Evolutionary conservation across 176 grass and related monocot species (phyloP).

Genomic region (Chloris gayana): DNA sequence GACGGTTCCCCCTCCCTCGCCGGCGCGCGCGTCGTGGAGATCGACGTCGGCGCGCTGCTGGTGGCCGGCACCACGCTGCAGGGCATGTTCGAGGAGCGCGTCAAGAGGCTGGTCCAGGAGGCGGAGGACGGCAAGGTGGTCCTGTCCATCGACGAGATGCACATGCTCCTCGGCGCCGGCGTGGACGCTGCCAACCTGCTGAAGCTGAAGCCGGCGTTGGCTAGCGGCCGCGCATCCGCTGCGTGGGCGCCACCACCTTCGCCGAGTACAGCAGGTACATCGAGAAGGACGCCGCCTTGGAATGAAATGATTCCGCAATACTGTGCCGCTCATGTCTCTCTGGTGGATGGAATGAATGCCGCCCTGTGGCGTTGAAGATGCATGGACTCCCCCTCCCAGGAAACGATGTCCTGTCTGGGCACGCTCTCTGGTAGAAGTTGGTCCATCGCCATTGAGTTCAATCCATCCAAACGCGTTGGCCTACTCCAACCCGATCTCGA

Average conservation of each 20-base stretch:
- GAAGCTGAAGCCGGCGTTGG: background rate
- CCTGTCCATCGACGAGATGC: background rate
- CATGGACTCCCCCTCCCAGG: no score
- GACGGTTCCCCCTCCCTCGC: background rate
- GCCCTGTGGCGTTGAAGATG: no score
- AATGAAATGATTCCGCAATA: no score
- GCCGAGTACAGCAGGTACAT: background rate
- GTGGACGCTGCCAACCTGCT: background rate
- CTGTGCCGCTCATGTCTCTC: no score
- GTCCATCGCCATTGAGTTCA: no score
- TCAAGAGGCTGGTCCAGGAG: slow-evolving; percentile 68
- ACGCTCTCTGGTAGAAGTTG: no score
- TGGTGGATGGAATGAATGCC: no score
- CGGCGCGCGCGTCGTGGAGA: slow-evolving; percentile 50
- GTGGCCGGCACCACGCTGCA: slow-evolving; percentile 54
- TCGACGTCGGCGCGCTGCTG: slow-evolving; percentile 58
- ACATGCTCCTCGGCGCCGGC: background rate
- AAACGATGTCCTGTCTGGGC: no score
- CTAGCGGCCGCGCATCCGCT: background rate
- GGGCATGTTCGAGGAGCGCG: slow-evolving; percentile 58
- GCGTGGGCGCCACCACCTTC: background rate
- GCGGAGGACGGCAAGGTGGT: slow-evolving; percentile 28
- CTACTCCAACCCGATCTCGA: no score
- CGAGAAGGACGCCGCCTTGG: background rate
- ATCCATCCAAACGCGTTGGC: no score